Percentiles rank a stretch among this genome's conserved stretches.
Evolutionary conservation across 768 basidiomycete species (phyloP).

Genomic region (Rhizopogon vinicolor): DNA sequence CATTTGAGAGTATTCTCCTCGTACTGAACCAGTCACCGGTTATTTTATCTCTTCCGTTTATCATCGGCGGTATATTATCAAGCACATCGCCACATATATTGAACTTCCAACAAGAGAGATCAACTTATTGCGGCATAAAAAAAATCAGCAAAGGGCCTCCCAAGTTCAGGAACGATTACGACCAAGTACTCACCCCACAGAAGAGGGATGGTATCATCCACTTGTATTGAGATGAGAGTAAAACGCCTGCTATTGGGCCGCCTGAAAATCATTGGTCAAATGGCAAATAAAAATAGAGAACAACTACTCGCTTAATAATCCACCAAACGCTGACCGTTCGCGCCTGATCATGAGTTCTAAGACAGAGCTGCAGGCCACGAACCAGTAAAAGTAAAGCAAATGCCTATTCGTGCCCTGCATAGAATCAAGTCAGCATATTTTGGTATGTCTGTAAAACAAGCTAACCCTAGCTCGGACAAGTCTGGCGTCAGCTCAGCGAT

Average conservation of each 20-base stretch:
- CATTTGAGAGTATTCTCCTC: too few species aligned
- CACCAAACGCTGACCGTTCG: conserved; percentile 14
- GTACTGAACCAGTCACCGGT: too few species aligned
- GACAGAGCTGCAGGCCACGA: conserved; percentile 3
- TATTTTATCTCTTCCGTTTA: too few species aligned
- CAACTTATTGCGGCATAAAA: neutral
- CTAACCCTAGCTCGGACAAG: conserved; percentile 47
- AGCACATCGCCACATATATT: neutral
- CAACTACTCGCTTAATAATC: conserved; percentile 12
- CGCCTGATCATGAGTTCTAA: neutral
- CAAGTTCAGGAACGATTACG: neutral
- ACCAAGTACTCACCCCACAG: conserved; percentile 30
- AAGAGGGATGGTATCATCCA: conserved; percentile 60
- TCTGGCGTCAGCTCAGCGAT: conserved; percentile 38
- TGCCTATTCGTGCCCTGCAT: conserved; percentile 34
- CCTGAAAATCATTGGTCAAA: conserved; percentile 27
- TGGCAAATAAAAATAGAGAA: neutral
- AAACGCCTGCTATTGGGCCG: conserved; percentile 52
- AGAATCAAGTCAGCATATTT: neutral
- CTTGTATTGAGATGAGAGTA: conserved; percentile 42
- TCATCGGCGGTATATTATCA: neutral
- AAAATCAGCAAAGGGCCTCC: neutral
- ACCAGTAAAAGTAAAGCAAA: conserved; percentile 44
- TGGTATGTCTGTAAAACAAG: too few species aligned
- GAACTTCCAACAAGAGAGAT: neutral